phyloP scores from a whole-genome alignment of 1,284 basidiomycete genomes.

The Sporisorium scitamineum region DNA sequence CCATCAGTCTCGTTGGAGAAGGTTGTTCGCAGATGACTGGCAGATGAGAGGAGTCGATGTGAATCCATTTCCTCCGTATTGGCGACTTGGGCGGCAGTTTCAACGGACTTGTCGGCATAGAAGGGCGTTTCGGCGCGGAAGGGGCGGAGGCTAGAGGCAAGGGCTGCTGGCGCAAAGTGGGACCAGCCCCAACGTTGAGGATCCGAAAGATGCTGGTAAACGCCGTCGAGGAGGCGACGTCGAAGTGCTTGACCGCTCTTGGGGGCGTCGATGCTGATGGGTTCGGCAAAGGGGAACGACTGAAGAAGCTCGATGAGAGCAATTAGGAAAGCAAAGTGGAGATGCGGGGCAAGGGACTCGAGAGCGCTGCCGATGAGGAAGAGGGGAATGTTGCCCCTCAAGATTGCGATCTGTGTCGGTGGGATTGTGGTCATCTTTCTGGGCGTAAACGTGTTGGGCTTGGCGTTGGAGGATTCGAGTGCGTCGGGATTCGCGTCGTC shows the following conservation, averaged over 20 bases:
- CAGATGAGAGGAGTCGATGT: conserved; percentile 35
- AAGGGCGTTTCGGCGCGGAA: conserved; percentile 24
- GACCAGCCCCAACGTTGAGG: conserved; percentile 32
- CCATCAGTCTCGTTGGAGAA: conserved; percentile 45
- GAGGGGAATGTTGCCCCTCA: conserved; percentile 57
- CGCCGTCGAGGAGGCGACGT: conserved; percentile 42
- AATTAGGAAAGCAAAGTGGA: conserved; percentile 54
- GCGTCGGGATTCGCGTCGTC: conserved; percentile 28
- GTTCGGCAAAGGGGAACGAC: conserved; percentile 58
- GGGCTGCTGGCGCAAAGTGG: conserved; percentile 40
- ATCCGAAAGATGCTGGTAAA: conserved; percentile 40
- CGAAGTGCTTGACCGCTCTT: conserved; percentile 50
- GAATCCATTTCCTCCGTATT: conserved; percentile 46
- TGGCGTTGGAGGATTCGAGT: conserved; percentile 17
- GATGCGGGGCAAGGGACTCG: conserved; percentile 42
- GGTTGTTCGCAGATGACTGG: conserved; percentile 40
- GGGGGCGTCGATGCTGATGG: conserved; percentile 26
- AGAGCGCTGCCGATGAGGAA: conserved; percentile 54
- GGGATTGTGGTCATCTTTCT: conserved; percentile 39
- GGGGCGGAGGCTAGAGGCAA: conserved; percentile 22
- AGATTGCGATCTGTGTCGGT: conserved; percentile 53
- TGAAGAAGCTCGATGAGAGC: conserved; percentile 52
- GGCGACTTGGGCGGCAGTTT: conserved; percentile 31
- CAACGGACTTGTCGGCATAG: conserved; percentile 29
- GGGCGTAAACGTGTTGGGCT: conserved; percentile 32